Conservation (phyloP, 192 early-diverging fungal genomes). For the Coemansia sp. region DNA sequence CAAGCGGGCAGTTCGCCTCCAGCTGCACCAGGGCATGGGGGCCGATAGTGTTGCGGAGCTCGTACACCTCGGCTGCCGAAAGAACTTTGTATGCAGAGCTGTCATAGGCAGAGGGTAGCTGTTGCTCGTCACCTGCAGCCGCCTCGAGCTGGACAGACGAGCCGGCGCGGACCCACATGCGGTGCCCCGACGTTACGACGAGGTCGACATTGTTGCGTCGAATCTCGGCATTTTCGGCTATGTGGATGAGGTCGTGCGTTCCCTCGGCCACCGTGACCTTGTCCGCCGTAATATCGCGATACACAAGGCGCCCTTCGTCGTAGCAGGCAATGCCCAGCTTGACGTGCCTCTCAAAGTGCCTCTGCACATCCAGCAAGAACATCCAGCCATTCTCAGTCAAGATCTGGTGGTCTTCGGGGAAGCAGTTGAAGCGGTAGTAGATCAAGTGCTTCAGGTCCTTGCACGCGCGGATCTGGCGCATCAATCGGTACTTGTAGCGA, state of each 20-base stretch:
- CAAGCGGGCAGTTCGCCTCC: conserved; percentile 16
- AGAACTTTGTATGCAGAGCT: neutral
- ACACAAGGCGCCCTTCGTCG: conserved; percentile 19
- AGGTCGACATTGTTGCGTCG: conserved; percentile 8
- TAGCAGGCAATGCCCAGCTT: conserved; percentile 27
- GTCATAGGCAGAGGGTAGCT: too few species aligned
- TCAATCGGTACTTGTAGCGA: conserved; percentile 97
- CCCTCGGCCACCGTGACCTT: conserved; percentile 28
- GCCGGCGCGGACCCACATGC: conserved; percentile 22
- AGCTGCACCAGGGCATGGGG: conserved; percentile 20
- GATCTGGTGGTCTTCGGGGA: conserved; percentile 42
- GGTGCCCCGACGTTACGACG: conserved; percentile 20
- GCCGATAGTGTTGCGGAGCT: conserved; percentile 10
- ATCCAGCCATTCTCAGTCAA: conserved; percentile 33
- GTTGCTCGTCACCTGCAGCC: neutral
- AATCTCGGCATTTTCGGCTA: conserved; percentile 24
- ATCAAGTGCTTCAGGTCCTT: conserved; percentile 95
- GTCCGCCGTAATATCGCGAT: conserved; percentile 15
- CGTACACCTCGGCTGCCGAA: conserved; percentile 8
- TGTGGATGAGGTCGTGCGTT: conserved; percentile 21
- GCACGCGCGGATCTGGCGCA: conserved; percentile 95
- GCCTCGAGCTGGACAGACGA: neutral
- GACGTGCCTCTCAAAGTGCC: conserved; percentile 17
- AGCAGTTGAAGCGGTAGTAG: conserved; percentile 79
- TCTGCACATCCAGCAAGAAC: conserved; percentile 26